Conservation (phyloP, 2,329 filamentous ascomycete genomes). For the Aureobasidium sp. region DNA sequence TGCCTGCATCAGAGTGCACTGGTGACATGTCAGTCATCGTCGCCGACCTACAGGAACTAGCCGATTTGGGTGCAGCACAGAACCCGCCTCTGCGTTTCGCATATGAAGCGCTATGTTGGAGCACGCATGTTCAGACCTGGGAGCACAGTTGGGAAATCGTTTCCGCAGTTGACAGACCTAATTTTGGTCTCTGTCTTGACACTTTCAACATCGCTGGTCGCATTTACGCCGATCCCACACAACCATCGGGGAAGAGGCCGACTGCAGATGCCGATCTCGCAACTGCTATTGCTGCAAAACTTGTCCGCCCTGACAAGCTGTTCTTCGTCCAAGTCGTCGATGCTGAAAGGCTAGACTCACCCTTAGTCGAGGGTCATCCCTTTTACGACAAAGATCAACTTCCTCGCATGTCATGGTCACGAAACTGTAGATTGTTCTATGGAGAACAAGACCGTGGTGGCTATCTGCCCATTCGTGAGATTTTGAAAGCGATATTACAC, state of each 20-base stretch:
- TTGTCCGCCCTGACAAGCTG: slow-evolving; percentile 69
- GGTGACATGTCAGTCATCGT: slow-evolving; percentile 64
- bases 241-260: slow-evolving; percentile 19
- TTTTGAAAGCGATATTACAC: slow-evolving; percentile 68
- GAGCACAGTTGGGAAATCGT: slow-evolving; percentile 77
- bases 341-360: slow-evolving; percentile 67
- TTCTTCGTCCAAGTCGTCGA: slow-evolving; percentile 85
- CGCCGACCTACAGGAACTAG: slow-evolving; percentile 68
- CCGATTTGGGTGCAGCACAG: slow-evolving; percentile 69
- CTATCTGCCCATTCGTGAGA: slow-evolving; percentile 71
- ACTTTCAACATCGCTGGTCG: slow-evolving; percentile 29
- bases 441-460: slow-evolving; percentile 66
- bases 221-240: slow-evolving; percentile 26
- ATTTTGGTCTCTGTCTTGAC: slow-evolving; percentile 28
- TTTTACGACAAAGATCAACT: slow-evolving; percentile 64
- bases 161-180: slow-evolving; percentile 36
- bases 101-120: slow-evolving; percentile 80
- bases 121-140: slow-evolving; percentile 76
- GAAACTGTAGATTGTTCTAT: slow-evolving; percentile 75
- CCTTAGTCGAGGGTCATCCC: slow-evolving; percentile 60
- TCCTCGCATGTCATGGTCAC: slow-evolving; percentile 77
- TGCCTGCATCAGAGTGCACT: slow-evolving; percentile 58
- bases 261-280: slow-evolving; percentile 55
- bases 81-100: slow-evolving; percentile 70
- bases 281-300: slow-evolving; percentile 61